Base-by-base conservation (phyloP, 2,329 filamentous ascomycete genomes). In the Cadophora gregata region DNA sequence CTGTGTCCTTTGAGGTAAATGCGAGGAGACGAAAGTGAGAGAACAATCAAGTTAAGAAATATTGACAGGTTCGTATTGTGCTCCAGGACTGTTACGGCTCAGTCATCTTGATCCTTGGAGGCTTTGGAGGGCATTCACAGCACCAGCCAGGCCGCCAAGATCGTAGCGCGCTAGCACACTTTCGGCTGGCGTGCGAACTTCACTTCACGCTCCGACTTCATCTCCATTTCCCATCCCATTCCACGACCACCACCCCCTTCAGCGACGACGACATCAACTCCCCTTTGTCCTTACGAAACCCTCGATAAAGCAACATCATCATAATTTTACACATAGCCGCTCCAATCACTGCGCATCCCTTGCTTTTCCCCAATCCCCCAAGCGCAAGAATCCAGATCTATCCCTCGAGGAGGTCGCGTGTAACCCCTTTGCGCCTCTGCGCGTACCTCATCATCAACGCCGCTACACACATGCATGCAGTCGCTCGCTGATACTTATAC, bases 381-480 rank as follows among this genome's bases (percentile, higher is more conserved):
- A 69, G 62, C 67, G 66, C 69, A 70, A 62, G 60, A 67, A 31
- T 53, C 50, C 47, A 50, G 59, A 67, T 68, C 62, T 66, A 61
- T 69, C 65, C 69, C 69, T 70, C 69, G 63, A 67, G 63, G 56
- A 65, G 71, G 69, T 69, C 72, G 72, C 71, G 71, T 71, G 64
- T 59, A 65, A 59, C 31, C 24, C 47, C 47, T 21, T 65, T 62
- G 33, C 66, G 47, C 67, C 59, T 69, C 71, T 69, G 71, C 75
- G 74, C 71, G 69, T 72, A 58, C 60, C 55, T 65, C 63, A 63
- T 70, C 56, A 50, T 66, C 69, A 64, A 64, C 70, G 48, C 65
- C 66, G 9, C 64, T 66, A 36, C 66, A 45, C 61, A 21, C 59
- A 74, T 76, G 74, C 67, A 75, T 74, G 73, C 71, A 67, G 69